These are phyloP conservation scores for Mycena epipterygia DNA, from an alignment of 768 basidiomycete species.

Conservation along the genomic window DNA sequence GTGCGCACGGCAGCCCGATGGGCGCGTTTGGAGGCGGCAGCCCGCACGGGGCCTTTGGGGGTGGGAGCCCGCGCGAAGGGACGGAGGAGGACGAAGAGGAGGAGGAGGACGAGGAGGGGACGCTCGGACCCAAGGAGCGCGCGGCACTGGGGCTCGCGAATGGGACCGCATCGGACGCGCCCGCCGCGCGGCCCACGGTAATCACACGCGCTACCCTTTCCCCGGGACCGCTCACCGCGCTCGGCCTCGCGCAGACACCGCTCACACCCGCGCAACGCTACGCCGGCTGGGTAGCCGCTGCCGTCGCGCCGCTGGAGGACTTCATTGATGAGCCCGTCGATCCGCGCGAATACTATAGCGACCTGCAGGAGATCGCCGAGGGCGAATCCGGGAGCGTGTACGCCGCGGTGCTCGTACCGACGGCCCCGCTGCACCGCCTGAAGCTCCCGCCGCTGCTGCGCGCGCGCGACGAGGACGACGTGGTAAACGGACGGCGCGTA, in stretches of 20 bases:
- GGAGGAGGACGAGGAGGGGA: constrained; percentile 37
- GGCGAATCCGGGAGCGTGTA: constrained; percentile 85
- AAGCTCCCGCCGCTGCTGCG: constrained; percentile 55
- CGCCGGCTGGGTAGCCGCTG: constrained; percentile 72
- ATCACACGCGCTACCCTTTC: constrained; percentile 42
- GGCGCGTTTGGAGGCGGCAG: constrained; percentile 15
- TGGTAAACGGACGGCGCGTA: constrained; percentile 48
- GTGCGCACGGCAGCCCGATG: background rate
- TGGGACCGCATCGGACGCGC: constrained; percentile 12
- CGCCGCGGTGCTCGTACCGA: constrained; percentile 49
- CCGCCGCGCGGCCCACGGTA: constrained; percentile 47
- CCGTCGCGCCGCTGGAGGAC: constrained; percentile 69
- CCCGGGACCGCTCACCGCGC: constrained; percentile 40
- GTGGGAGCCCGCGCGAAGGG: constrained; percentile 26
- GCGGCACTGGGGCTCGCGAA: constrained; percentile 14
- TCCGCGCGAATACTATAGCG: constrained; percentile 73
- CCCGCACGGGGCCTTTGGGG: background rate
- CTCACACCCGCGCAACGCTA: constrained; percentile 60
- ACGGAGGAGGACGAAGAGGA: constrained; percentile 46
- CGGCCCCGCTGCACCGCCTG: constrained; percentile 53
- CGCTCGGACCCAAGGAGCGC: constrained; percentile 26
- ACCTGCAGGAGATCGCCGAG: constrained; percentile 85
- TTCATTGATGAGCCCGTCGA: constrained; percentile 76
- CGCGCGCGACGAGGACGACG: constrained; percentile 54
- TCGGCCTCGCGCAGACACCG: constrained; percentile 33